Base-by-base conservation (phyloP, 495 filamentous ascomycete genomes). In the Diplogelasinospora grovesii region DNA sequence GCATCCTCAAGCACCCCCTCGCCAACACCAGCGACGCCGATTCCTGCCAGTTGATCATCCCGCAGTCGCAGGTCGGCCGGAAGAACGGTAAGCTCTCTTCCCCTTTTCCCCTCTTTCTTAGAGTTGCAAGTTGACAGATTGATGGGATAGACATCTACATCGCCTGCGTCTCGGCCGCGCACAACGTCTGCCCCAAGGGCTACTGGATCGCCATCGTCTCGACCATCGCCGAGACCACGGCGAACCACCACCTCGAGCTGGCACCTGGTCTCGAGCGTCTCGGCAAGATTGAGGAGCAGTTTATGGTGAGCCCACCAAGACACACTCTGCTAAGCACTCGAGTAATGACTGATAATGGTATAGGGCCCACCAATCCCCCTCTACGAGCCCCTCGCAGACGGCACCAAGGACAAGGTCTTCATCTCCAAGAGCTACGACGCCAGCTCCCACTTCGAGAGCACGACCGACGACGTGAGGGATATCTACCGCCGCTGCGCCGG, bases 131-230 rank as follows among this genome's bases (percentile, higher is more conserved):
- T 27, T 49, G 27, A 47, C 24, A 14, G 6, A 5, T 22, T 3
- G 8, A 0, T 3, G 14, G 22, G 1, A n/a, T 50, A 92, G 89
- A 99, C 64, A 94, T 99, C 62, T 99, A 99, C 71, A 87, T 99
- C 59, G 90, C 93, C 33, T 80, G 92, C 57, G 89, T 99, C 48
- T 95, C 89, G 6, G 85, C 88, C 20, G 86, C 90, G 7, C 93
- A 97, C 73, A 97, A 94, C 58, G 93, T 97, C 52, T 97, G 93
- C 70, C 92, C 93, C 40, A 95, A 95, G 74, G 92, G 89, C 28
- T 97, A 96, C 76, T 97, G 94, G 70, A 88, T 99, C 51, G 93
- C 92, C 45, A 96, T 95, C 51, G 89, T 99, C 38, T 94, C 87
- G 35, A 99, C 93, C 43, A 95, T 99, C 50, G 86, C 94, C 51